These are phyloP conservation scores for Xerocomus brunneocitrinus DNA, from an alignment of 768 basidiomycete genomes.

Conservation along the genomic window DNA sequence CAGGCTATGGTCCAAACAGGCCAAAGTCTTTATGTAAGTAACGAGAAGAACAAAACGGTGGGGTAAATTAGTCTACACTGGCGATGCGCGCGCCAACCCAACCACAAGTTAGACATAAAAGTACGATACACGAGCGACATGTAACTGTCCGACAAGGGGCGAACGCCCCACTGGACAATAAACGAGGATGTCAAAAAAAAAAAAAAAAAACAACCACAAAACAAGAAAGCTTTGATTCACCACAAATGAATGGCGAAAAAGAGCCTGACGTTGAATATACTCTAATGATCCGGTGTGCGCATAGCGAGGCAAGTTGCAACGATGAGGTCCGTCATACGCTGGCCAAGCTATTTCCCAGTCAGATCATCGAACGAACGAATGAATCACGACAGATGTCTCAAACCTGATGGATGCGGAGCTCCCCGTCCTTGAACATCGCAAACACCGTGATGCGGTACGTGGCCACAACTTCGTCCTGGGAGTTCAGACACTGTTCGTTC, in stretches of 20 bases:
- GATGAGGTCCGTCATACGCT: slow-evolving; percentile 26
- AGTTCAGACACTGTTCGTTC: slow-evolving; percentile 20
- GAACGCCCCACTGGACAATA: too few relatives aligned
- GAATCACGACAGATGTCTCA: neutral
- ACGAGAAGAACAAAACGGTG: too few relatives aligned
- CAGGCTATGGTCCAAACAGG: too few relatives aligned
- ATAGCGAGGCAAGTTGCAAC: slow-evolving; percentile 31
- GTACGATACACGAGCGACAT: too few relatives aligned
- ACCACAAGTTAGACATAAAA: too few relatives aligned
- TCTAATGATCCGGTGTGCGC: slow-evolving; percentile 28
- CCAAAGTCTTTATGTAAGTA: too few relatives aligned
- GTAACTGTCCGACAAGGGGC: too few relatives aligned
- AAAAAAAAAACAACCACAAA: neutral
- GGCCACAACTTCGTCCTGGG: slow-evolving; percentile 22
- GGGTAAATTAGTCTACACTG: too few relatives aligned
- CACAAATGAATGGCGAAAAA: neutral
- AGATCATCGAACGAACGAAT: neutral
- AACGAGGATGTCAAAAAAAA: too few relatives aligned
- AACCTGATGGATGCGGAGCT: slow-evolving; percentile 28
- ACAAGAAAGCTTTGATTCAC: neutral
- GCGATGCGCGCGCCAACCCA: too few relatives aligned
- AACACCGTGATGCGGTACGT: slow-evolving; percentile 29
- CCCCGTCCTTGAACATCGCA: slow-evolving; percentile 30
- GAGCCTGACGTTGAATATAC: neutral
- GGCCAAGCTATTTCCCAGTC: slow-evolving; percentile 15